Conservation (phyloP, 225 moss, liverwort and hornwort genomes). For the Physcomitrellopsis africana region DNA sequence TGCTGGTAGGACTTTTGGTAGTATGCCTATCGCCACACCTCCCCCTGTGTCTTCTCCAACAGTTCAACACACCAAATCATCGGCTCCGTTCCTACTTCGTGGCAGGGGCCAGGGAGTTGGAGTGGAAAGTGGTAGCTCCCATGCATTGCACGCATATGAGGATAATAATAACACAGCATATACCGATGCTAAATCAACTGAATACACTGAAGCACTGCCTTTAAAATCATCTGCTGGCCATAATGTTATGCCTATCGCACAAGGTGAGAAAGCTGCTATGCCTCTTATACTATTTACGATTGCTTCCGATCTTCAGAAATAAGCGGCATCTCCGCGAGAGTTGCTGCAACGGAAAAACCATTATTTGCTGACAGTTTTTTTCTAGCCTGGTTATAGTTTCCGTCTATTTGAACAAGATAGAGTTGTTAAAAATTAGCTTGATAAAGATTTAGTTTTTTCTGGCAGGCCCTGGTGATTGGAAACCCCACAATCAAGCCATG, state of each 20-base stretch:
- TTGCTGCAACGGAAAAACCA: not conserved
- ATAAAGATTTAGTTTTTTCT: not conserved
- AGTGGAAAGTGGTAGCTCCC: slow-evolving; percentile 41
- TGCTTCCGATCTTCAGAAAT: not conserved
- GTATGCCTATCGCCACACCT: slow-evolving; percentile 66
- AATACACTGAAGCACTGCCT: slow-evolving; percentile 33
- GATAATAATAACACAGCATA: slow-evolving; percentile 29
- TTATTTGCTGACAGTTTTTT: not conserved
- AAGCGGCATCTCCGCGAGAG: not conserved
- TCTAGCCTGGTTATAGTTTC: not conserved
- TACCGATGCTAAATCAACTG: slow-evolving; percentile 31
- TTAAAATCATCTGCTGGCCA: slow-evolving; percentile 48
- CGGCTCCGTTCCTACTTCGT: slow-evolving; percentile 29
- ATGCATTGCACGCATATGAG: slow-evolving; percentile 32
- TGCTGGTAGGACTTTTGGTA: slow-evolving; percentile 71
- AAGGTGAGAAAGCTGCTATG: slow-evolving; percentile 34
- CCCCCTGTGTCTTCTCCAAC: slow-evolving; percentile 63
- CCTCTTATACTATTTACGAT: not conserved
- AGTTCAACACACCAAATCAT: slow-evolving; percentile 32
- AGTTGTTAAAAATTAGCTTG: not conserved
- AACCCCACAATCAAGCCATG: slow-evolving; percentile 41
- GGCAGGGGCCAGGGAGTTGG: slow-evolving; percentile 28
- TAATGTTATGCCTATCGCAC: slow-evolving; percentile 42
- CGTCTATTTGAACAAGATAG: not conserved
- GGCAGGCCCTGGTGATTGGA: slow-evolving; percentile 37